Evolutionary conservation across 2,329 filamentous ascomycete species (phyloP).

Genomic region (Phaeosphaeriaceae sp.): DNA sequence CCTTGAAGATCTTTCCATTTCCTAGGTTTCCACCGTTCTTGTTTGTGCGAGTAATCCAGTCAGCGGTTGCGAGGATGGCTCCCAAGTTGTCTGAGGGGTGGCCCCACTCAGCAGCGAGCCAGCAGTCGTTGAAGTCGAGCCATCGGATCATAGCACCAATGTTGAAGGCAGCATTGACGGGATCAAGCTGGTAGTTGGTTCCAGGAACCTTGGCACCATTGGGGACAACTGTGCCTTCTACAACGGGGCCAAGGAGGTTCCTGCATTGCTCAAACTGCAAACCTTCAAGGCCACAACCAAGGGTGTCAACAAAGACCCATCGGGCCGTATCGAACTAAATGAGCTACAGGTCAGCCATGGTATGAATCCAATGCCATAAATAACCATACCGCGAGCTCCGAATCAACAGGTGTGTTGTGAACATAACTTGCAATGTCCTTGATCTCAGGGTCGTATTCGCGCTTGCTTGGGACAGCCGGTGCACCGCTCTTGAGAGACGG

Average conservation of each 20-base stretch:
- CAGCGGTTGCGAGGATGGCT: slow-evolving; percentile 92
- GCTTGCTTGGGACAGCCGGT: slow-evolving; percentile 38
- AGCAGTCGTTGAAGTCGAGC: slow-evolving; percentile 99
- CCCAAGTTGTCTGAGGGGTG: slow-evolving; percentile 98
- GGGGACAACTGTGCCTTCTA: slow-evolving; percentile 88
- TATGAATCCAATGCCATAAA: neutral
- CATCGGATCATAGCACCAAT: slow-evolving; percentile 98
- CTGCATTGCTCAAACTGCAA: slow-evolving; percentile 95
- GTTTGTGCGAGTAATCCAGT: slow-evolving; percentile 97
- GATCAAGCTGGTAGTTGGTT: slow-evolving; percentile 92
- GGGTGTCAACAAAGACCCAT: slow-evolving; percentile 94
- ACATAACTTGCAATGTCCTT: slow-evolving; percentile 95
- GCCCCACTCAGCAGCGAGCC: slow-evolving; percentile 98
- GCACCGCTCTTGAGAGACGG: slow-evolving; percentile 44
- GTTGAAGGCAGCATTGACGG: slow-evolving; percentile 96
- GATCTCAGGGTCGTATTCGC: slow-evolving; percentile 87
- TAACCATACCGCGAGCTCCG: slow-evolving; percentile 83
- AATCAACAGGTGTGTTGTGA: slow-evolving; percentile 88
- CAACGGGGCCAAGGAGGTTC: slow-evolving; percentile 90
- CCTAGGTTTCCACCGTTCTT: slow-evolving; percentile 77
- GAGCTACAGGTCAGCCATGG: slow-evolving; percentile 19
- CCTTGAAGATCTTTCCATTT: slow-evolving; percentile 79
- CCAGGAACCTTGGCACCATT: slow-evolving; percentile 91
- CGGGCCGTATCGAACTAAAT: slow-evolving; percentile 88
- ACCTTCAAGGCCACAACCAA: slow-evolving; percentile 95